Conservation (phyloP, 2,329 filamentous ascomycete genomes). For the Fusarium buharicum region DNA sequence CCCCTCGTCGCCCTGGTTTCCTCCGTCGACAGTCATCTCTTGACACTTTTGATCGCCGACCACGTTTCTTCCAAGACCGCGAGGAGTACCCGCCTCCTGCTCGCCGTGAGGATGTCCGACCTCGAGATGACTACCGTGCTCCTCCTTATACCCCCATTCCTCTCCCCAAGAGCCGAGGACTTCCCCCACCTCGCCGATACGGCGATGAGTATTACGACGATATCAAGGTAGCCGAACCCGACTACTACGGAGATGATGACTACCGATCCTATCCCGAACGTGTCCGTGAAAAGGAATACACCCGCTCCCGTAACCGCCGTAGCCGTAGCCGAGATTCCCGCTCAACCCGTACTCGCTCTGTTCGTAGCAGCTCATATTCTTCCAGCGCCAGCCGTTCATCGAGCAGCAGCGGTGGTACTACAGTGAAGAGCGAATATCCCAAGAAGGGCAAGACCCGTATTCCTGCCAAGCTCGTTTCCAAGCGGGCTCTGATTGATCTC, state of each 20-base stretch:
- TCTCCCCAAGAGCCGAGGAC: conserved; percentile 70
- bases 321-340: conserved; percentile 54
- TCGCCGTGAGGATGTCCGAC: conserved; percentile 57
- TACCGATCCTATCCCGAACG: conserved; percentile 70
- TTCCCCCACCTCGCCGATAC: conserved; percentile 69
- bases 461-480: conserved; percentile 81
- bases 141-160: conserved; percentile 70
- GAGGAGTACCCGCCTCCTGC: conserved; percentile 73
- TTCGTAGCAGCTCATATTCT: conserved; percentile 56
- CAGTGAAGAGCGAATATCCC: conserved; percentile 71
- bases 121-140: conserved; percentile 58
- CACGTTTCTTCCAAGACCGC: conserved; percentile 60
- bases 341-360: conserved; percentile 53
- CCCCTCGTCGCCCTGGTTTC: conserved; percentile 71
- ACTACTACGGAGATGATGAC: conserved; percentile 77
- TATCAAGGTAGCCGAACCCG: conserved; percentile 73
- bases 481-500: conserved; percentile 82
- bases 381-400: conserved; percentile 59
- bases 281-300: conserved; percentile 70
- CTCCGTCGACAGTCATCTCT: conserved; percentile 87
- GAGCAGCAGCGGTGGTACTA: conserved; percentile 61
- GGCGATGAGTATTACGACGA: conserved; percentile 70
- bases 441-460: conserved; percentile 92
- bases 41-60: conserved; percentile 85
- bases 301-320: conserved; percentile 57